Percentiles rank a stretch among this genome's conserved stretches.
phyloP scores from a whole-genome alignment of 2,329 filamentous ascomycete species.

The Hymenoscyphus salicellus region DNA sequence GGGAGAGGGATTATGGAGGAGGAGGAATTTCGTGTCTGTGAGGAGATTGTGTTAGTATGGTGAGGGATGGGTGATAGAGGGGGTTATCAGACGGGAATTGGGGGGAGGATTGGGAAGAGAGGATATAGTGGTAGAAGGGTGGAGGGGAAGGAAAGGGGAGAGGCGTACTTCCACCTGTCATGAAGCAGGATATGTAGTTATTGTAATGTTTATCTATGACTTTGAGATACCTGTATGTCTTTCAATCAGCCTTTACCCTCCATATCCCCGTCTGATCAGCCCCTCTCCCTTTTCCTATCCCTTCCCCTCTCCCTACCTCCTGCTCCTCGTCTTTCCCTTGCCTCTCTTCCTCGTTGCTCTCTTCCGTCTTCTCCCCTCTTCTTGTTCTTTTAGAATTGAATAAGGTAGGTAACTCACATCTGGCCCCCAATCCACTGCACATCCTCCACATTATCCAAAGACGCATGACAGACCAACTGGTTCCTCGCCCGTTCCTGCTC shows the following conservation, averaged over 20 bases:
- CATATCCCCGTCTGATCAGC: too few species aligned
- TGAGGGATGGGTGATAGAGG: neutral
- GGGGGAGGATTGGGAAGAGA: too few species aligned
- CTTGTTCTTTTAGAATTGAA: too few species aligned
- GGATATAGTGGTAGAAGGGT: too few species aligned
- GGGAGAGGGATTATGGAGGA: slow-evolving; percentile 76
- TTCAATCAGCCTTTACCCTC: too few species aligned
- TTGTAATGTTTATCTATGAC: slow-evolving; percentile 96
- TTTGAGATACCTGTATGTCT: slow-evolving; percentile 84
- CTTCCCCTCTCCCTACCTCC: neutral
- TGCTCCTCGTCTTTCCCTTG: too few species aligned
- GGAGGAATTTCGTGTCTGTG: slow-evolving; percentile 78
- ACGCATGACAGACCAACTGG: slow-evolving; percentile 94
- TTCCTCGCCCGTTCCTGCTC: slow-evolving; percentile 91
- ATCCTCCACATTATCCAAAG: slow-evolving; percentile 92
- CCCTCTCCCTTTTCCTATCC: too few species aligned
- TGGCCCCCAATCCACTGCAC: slow-evolving; percentile 86
- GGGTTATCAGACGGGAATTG: too few species aligned
- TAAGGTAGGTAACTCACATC: slow-evolving; percentile 56
- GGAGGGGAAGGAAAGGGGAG: neutral
- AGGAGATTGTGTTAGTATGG: neutral
- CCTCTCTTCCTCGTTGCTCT: too few species aligned
- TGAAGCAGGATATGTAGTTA: slow-evolving; percentile 90
- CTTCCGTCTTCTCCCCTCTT: too few species aligned
- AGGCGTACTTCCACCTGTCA: slow-evolving; percentile 70